Evolutionary conservation across 75 land plant species (phyloP), one percentile per base, ranked within the genome.

Genomic region (Larix kaempferi): DNA sequence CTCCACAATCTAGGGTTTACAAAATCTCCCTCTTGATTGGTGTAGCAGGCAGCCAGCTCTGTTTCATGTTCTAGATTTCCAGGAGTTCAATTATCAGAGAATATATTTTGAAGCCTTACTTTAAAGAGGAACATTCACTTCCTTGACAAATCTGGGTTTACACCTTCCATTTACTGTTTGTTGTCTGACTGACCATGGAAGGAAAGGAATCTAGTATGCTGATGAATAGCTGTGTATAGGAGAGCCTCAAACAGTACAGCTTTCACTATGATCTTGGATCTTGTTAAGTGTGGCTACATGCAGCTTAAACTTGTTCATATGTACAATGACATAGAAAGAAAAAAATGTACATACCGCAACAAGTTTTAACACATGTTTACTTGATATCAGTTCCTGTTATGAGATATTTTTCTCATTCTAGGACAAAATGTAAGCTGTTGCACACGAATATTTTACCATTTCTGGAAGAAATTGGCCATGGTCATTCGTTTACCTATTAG

Each of bases 1-100:
- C 86, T 89, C 16, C 78, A 78, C 73, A 87, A 80, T 78, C 79
- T 89, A 75, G 88, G 91, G 2, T 79, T 89, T 29, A 84, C 80
- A 14, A 87, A 78, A 63, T 84, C 89, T 26, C 78, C 26, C 35
- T 77, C 89, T 17, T 84, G 74, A 79, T 41, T 69, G 73, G 73
- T 23, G 73, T 23, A 69, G 41, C 52, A 41, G 49, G 23, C 26
- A 3, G 2, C 23, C 21, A 69, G 73, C 4, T 27, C 67, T 29
- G 41, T 6, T 65, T 69, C 49, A 39, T 69, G 49, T 23, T 69
- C 22, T 69, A n/a, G 49, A 41, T 23, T 67, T 41, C 73, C 54
- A 10, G 54, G 54, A 49, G 54, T 49, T 11, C 12, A 49, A 49
- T 10, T 44, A 44, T 7, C 59, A 58, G n/a, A 58, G n/a, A n/a